Evolutionary conservation across 176 grass and related monocot species (phyloP), one percentile per base, ranked within the genome.

Genomic region (Miscanthus lutarioriparius): DNA sequence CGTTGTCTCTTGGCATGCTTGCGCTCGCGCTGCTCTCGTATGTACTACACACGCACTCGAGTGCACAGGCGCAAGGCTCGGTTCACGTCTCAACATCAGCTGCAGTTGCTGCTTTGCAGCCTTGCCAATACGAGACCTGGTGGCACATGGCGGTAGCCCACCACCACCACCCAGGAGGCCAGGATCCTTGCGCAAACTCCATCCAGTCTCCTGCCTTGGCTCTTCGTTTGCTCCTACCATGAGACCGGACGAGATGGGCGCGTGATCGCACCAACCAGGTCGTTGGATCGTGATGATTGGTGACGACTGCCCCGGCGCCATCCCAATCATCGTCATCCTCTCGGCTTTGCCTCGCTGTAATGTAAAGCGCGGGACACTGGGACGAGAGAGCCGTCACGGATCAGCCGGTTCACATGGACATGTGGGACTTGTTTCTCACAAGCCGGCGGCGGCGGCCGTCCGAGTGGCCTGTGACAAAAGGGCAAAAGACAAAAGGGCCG

Each of bases 81-180:
- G 45, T 43, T 81, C 45, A 40, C 78, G 4, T 44, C 78, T 87
- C 85, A 26, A 0, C 62, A 4, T 82, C 85, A 45, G 6, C 58
- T 72, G 69, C 77, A 75, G 85, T 58, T 36, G 80, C 49, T 56
- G 79, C 19, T 19, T 36, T 38, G 79, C 79, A 70, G 43, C 64
- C 79, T 70, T 81, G 45, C 43, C 1, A 41, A 48, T 32, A 65
- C 17, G 45, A 10, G 48, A 69, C 45, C 35, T 40, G 33, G 26
- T 14, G 35, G 67, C 80, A 71, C 80, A 81, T 56, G 85, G 70
- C 70, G 27, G 58, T 66, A 66, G 43, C 11, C 85, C 77, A 74
- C 43, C 56, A n/a, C 20, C 48, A 45, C 10, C 41, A 45, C 37
- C 20, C n/a, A 2, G 28, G 28, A 13, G 38, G 10, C 10, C 48